Conservation (phyloP, 2,329 filamentous ascomycete species). For the Cryphonectria naterciae region DNA sequence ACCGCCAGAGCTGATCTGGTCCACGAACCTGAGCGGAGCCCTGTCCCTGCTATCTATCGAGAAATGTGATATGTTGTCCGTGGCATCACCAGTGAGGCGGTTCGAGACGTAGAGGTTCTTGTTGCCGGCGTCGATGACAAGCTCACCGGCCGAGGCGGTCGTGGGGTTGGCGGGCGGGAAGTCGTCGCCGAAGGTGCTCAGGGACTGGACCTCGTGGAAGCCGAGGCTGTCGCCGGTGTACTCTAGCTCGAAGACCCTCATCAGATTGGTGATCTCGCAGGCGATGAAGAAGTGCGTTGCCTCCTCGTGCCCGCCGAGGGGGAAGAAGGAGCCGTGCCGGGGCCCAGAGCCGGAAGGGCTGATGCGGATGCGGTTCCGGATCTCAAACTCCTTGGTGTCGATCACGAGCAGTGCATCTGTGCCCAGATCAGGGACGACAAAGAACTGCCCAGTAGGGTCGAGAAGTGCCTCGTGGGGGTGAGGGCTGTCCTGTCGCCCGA, state of each 20-base stretch:
- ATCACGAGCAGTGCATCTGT: constrained; percentile 52
- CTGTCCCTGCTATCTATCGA: constrained; percentile 37
- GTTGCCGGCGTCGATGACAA: constrained; percentile 47
- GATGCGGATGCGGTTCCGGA: constrained; percentile 42
- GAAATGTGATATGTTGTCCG: constrained; percentile 55
- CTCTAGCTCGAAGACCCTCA: constrained; percentile 47
- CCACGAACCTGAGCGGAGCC: constrained; percentile 40
- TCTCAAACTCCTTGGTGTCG: constrained; percentile 47
- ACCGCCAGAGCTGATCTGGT: constrained; percentile 42
- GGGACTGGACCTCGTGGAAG: constrained; percentile 42
- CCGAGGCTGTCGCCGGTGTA: constrained; percentile 43
- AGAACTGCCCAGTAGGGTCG: constrained; percentile 54
- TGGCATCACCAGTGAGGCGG: constrained; percentile 49
- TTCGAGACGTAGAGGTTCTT: constrained; percentile 56
- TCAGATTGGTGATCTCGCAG: constrained; percentile 51
- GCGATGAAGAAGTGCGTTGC: constrained; percentile 52
- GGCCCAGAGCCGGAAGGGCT: constrained; percentile 49
- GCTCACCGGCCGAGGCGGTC: constrained; percentile 49
- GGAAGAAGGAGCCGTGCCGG: constrained; percentile 55
- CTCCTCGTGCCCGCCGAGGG: constrained; percentile 33
- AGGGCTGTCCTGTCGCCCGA: constrained; percentile 35
- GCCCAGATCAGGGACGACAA: constrained; percentile 54
- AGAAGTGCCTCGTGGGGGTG: constrained; percentile 54
- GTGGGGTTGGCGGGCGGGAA: constrained; percentile 41
- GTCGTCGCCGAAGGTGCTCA: constrained; percentile 46